Conservation (phyloP, 2,329 filamentous ascomycete genomes). For the Alternaria infectoria region DNA sequence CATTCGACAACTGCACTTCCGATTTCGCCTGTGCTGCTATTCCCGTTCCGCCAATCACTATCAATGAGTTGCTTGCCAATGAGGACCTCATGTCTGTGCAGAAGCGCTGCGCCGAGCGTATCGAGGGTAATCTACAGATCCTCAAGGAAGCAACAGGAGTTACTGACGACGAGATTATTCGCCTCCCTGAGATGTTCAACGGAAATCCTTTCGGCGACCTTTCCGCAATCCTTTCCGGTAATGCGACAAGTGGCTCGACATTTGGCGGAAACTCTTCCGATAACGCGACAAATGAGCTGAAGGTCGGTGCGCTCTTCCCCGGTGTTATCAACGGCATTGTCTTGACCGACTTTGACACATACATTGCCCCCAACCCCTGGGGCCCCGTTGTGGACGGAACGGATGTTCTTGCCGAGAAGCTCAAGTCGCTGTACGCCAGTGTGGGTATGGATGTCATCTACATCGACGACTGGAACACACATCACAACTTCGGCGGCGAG, state of each 20-base stretch:
- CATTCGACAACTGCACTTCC: neutral
- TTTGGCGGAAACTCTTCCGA: neutral
- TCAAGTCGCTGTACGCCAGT: slow-evolving; percentile 1
- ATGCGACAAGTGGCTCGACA: neutral
- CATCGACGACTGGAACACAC: slow-evolving; percentile 11
- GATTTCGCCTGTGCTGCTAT: neutral
- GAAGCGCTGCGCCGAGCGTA: slow-evolving; percentile 1
- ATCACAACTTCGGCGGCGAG: slow-evolving; percentile 10
- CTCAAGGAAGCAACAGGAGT: slow-evolving; percentile 10
- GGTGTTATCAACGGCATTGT: neutral
- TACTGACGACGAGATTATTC: slow-evolving; percentile 8
- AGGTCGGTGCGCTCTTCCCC: neutral
- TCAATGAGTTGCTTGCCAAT: slow-evolving; percentile 3
- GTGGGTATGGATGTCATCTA: slow-evolving; percentile 3
- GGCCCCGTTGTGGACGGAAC: neutral
- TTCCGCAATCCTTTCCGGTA: neutral
- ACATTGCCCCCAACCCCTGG: neutral
- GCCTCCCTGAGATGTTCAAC: slow-evolving; percentile 1
- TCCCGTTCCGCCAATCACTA: neutral
- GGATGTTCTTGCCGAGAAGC: neutral
- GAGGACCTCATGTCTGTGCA: slow-evolving; percentile 2
- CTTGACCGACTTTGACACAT: neutral
- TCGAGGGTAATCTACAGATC: slow-evolving; percentile 4
- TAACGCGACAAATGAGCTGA: neutral
- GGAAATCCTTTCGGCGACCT: neutral